Evolutionary conservation across 768 basidiomycete genomes (phyloP), one percentile per base, ranked within the genome.

Genomic region (Punctularia strigosozonata): DNA sequence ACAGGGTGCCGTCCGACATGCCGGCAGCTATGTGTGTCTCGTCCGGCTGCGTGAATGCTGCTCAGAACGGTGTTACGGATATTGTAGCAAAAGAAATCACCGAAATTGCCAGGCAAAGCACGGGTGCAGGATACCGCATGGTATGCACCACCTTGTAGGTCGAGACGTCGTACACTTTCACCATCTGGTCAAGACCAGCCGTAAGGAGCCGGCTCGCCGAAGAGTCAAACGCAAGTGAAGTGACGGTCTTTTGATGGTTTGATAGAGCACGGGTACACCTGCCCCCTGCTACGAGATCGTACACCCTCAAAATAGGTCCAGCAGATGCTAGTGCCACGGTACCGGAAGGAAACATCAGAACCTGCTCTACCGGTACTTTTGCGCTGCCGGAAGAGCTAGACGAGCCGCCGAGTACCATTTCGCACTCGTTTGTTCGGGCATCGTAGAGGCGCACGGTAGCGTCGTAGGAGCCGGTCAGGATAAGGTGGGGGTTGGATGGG

Each of bases 161-260:
- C 54, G 83, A 76, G 25, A 92, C 78, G 58, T 98, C 94, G 62
- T 98, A 99, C 24, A 97, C 92, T 62, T 99, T 99, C 42, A 98
- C 88, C 84, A 99, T 85, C 48, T 94, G 91, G 56, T 99, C 95
- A 45, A 99, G 65, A 31, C 86, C 78, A 22, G 90, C 95, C 1
- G 88, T 89, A 33, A 99, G 65, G 2, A 98, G 69, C 25, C 91
- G 73, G 47, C 76, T 74, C 20, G 83, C 77, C 36, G 66, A 71
- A 22, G 81, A 53, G 53, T 89, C 80, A 57, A 92, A 89, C 1
- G 88, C 65, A 31, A 95, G 68, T 13, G 88, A 73, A 0, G 94
- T 98, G 40, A 99, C 75, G 3, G 95, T 91, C 64, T 99, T 99
- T 61, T 98, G 94, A 55, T 99, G 95, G 62, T 98, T 98, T 25